Base-by-base conservation (phyloP, 306 rosid species). In the Quercus alba region DNA sequence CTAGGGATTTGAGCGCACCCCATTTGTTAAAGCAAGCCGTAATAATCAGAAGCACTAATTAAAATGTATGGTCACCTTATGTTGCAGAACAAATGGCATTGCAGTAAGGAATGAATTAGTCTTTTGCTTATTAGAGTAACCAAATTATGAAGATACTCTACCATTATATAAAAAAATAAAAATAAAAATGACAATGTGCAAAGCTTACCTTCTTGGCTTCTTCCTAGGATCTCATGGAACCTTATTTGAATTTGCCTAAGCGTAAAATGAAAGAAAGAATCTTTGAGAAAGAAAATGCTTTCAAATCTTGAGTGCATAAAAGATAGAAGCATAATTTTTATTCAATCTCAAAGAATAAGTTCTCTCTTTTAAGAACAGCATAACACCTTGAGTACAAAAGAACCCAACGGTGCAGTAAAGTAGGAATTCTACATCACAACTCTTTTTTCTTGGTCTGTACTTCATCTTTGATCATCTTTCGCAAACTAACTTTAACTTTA, bases 201-300 rank as follows among this genome's bases (percentile, higher is more conserved):
- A 49, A 3, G 54, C 54, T 13, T 49, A 3, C 54, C 46, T 41
- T 41, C 46, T 19, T 56, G 10, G 20, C 23, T 57, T 57, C 63
- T 57, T 3, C 13, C 30, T 10, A 11, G 11, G 67, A 61, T 61
- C 33, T 61, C 69, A 25, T 72, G 73, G 83, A 83, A 78, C 76
- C 88, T 78, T 3, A 71, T 81, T 85, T 51, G 74, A 74, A 33
- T 38, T 18, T 20, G 56, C n/a, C 31, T 64, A 82, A 77, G 87
- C 86, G 85, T 87, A 82, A 80, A 77, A 81, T 35, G 20, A 81
- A 87, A 85, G 90, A 59, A 85, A 87, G 86, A 87, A 80, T 82
- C 77, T 79, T 28, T 67, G 77, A 57, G 74, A 57, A 61, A 75
- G 64, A 62, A 72, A 31, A 72, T 17, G 55, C 38, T 76, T 30